Evolutionary conservation across 75 land plant genomes (phyloP), one percentile per base, ranked within the genome.

Genomic region (Selaginella moellendorffii): DNA sequence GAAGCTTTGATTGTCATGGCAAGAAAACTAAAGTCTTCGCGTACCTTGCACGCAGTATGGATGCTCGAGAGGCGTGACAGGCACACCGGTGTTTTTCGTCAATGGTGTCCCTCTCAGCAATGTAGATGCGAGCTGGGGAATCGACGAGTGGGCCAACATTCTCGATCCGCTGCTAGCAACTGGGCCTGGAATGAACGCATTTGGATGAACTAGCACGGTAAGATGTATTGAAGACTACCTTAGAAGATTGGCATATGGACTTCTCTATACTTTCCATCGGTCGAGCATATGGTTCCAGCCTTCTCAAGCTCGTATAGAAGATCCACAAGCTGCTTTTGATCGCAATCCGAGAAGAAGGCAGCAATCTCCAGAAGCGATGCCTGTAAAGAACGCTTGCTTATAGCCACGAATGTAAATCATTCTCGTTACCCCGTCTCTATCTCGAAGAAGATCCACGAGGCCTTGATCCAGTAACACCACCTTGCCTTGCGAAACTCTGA

Each of bases 21-120:
- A 1, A 54, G 1, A 25, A 10, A 0, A 1, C n/a, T 23, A 28
- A 63, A 18, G 28, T 0, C 14, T 0, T 2, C 27, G 26, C 63
- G 17, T 42, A 0, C 18, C 23, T 19, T 20, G 28, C 0, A 2
- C 51, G 14, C 79, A 92, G 97, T 92, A 83, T 81, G 88, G 88
- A 22, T 83, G 89, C 59, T 81, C 86, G 28, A 78, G 97, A 67
- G 92, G 76, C n/a, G 97, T 91, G 52, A 63, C 28, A 2, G 88
- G 83, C 17, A 80, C 97, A 19, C 97, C 97, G 1, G 76, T 64
- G 64, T 91, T 82, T 77, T 79, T 85, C 31, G 75, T 91, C 0
- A 91, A 91, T 72, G 97, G 97, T 1, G 79, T 91, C 30, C 61
- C 51, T 0, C 28, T 83, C 31, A 69, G 77, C 24, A 79, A 72